phyloP scores from a whole-genome alignment of 176 grass and related monocot genomes.

The Panicum miliaceum region DNA sequence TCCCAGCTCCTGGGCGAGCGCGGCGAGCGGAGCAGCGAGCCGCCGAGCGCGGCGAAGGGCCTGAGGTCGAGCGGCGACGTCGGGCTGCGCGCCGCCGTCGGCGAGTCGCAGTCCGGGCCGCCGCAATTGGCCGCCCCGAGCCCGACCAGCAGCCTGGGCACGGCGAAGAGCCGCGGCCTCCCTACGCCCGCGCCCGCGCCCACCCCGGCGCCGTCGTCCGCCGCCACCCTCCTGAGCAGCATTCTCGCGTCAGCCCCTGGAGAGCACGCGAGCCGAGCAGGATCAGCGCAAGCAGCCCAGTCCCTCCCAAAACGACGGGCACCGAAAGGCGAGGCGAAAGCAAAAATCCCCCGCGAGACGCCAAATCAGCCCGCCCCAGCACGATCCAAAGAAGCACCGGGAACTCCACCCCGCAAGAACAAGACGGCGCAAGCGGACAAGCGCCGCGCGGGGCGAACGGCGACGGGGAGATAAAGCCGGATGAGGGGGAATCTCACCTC shows the following conservation, averaged over 20 bases:
- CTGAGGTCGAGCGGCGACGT: slow-evolving; percentile 88
- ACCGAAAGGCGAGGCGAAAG: neutral
- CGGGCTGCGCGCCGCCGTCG: slow-evolving; percentile 60
- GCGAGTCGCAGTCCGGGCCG: slow-evolving; percentile 54
- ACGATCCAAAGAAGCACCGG: slow-evolving; percentile 30
- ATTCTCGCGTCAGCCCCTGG: neutral
- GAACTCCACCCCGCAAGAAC: slow-evolving; percentile 29
- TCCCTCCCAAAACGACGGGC: neutral
- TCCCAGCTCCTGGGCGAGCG: slow-evolving; percentile 78
- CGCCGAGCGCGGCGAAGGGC: slow-evolving; percentile 49
- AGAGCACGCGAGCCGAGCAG: slow-evolving; percentile 22
- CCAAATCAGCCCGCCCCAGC: slow-evolving; percentile 11
- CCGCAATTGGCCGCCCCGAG: slow-evolving; percentile 49
- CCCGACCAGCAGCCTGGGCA: slow-evolving; percentile 70
- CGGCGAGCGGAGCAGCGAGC: slow-evolving; percentile 47
- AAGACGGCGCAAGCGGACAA: slow-evolving; percentile 41
- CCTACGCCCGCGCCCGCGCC: slow-evolving; percentile 26
- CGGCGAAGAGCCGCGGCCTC: slow-evolving; percentile 56
- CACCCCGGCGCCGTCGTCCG: slow-evolving; percentile 31
- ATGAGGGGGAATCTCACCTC: slow-evolving; percentile 36
- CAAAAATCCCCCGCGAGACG: slow-evolving; percentile 8
- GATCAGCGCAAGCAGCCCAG: neutral
- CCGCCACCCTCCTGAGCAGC: slow-evolving; percentile 57
- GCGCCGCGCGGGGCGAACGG: slow-evolving; percentile 2
- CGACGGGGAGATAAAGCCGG: slow-evolving; percentile 1